Percentiles rank a stretch among this genome's conserved stretches.
These are phyloP conservation scores for Sporopachydermia quercuum DNA, from an alignment of 805 yeast genomes.

Conservation along the genomic window DNA sequence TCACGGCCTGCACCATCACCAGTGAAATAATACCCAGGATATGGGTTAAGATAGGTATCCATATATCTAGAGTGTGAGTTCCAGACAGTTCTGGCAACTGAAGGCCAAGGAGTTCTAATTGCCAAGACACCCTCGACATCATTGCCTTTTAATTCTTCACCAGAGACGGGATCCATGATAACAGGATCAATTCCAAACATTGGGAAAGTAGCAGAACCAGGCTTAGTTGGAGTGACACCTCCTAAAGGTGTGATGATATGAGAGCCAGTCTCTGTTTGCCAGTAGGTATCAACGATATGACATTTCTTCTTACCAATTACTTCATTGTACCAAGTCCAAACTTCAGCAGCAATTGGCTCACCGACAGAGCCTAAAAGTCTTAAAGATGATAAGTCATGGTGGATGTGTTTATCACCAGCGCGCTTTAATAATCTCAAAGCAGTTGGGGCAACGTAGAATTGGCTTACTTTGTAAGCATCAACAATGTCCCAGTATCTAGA, in stretches of 20 bases:
- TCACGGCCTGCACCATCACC: constrained; percentile 89
- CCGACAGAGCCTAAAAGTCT: constrained; percentile 74
- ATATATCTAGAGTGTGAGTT: constrained; percentile 56
- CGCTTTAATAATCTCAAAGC: constrained; percentile 64
- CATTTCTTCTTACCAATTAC: constrained; percentile 55
- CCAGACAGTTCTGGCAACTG: constrained; percentile 75
- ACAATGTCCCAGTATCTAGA: constrained; percentile 73
- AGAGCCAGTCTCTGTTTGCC: constrained; percentile 84
- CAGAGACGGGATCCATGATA: constrained; percentile 61
- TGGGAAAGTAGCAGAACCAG: constrained; percentile 77
- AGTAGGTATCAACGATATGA: constrained; percentile 70
- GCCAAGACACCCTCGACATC: constrained; percentile 76
- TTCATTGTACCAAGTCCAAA: constrained; percentile 78
- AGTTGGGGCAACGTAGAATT: constrained; percentile 76
- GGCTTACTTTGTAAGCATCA: constrained; percentile 55
- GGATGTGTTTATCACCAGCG: constrained; percentile 52
- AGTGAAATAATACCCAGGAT: constrained; percentile 70
- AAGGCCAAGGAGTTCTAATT: constrained; percentile 65
- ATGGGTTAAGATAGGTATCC: constrained; percentile 74
- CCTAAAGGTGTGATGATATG: constrained; percentile 69
- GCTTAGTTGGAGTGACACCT: constrained; percentile 62
- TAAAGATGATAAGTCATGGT: constrained; percentile 45
- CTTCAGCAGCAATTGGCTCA: constrained; percentile 75
- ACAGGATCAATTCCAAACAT: constrained; percentile 69
- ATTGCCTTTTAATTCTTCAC: constrained; percentile 50